These are phyloP conservation scores for Linanthus parryae DNA, from an alignment of 148 eudicot species.

Conservation along the genomic window DNA sequence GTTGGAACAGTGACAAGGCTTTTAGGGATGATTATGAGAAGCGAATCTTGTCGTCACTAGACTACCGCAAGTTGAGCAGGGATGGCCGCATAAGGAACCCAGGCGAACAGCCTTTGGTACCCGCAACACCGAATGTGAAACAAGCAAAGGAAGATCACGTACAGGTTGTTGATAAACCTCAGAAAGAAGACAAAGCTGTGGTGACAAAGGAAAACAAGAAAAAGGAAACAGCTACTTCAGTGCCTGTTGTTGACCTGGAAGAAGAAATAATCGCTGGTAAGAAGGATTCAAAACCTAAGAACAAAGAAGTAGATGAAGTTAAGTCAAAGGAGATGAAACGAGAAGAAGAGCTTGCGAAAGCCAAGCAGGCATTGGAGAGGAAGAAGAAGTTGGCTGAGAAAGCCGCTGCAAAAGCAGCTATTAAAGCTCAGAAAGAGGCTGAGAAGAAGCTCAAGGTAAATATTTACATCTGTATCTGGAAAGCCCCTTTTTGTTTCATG, in stretches of 20 bases:
- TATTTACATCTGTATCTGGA: no score
- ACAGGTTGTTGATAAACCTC: slow-evolving; percentile 27
- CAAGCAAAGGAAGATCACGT: slow-evolving; percentile 39
- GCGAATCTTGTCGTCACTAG: slow-evolving; percentile 64
- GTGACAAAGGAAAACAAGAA: slow-evolving; percentile 35
- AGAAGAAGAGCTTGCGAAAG: slow-evolving; percentile 78
- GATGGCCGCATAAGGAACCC: slow-evolving; percentile 84
- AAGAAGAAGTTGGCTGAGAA: slow-evolving; percentile 86
- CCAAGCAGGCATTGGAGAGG: slow-evolving; percentile 72
- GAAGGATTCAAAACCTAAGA: slow-evolving; percentile 22
- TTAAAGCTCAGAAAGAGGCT: slow-evolving; percentile 86
- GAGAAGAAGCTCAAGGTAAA: slow-evolving; percentile 85
- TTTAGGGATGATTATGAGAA: slow-evolving; percentile 74
- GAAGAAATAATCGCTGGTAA: slow-evolving; percentile 28
- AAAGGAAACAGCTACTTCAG: slow-evolving; percentile 23
- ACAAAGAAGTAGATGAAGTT: slow-evolving; percentile 37
- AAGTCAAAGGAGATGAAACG: slow-evolving; percentile 65
- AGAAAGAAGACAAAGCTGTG: slow-evolving; percentile 18
- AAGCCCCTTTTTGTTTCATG: no score
- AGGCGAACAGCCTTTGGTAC: slow-evolving; percentile 68
- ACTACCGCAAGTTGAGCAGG: slow-evolving; percentile 59
- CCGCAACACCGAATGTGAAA: slow-evolving; percentile 29
- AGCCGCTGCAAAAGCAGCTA: slow-evolving; percentile 82
- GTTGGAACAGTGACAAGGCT: slow-evolving; percentile 56
- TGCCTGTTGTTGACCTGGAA: slow-evolving; percentile 26